Base-by-base conservation (phyloP, 495 filamentous ascomycete species). In the Podospora pseudocomata region DNA sequence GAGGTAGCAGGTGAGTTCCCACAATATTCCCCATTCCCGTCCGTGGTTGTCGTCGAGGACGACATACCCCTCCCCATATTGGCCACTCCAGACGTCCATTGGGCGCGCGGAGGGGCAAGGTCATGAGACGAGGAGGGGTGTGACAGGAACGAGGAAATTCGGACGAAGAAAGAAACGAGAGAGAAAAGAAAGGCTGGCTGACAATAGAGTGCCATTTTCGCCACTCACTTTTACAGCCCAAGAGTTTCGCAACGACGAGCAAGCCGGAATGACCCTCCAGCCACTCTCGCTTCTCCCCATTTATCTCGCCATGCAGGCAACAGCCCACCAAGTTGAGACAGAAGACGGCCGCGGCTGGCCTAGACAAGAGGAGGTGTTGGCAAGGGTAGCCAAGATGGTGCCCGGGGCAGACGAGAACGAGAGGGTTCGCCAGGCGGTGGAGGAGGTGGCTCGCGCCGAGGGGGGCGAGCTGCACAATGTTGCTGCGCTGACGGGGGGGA, bases 401-500 rank as follows among this genome's bases (percentile, higher is more conserved):
- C 80, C 85, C n/a, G 81, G 81, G 65, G 75, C 84, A 1, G 74
- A 76, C 27, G 73, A 73, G 58, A 80, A 78, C 60, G 78, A 82
- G 66, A 80, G 80, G 56, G 78, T 88, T 44, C 69, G 80, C 16
- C 75, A 88, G 62, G 84, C 85, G 28, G 85, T 88, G 63, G 81
- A 84, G 61, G 91, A 93, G 75, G 81, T 93, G 30, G 88, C 87
- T 56, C 86, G 94, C 44, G 91, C 91, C 34, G 90, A 88, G 64
- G 92, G 92, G 39, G 91, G 87, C 57, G 95, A 99, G 79, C 81
- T 99, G 71, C 96, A 98, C 80, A 97, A 97, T 77, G 91, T 97
- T 63, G 89, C 94, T n/a, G 89, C 93, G 27, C 77, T 98, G 60
- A 91, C 90, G 7, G 95, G 96, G 20, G 96, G 95, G 0, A 89